These are phyloP conservation scores for Eucalyptus cloeziana DNA, from an alignment of 345 rosid species.

Conservation along the genomic window DNA sequence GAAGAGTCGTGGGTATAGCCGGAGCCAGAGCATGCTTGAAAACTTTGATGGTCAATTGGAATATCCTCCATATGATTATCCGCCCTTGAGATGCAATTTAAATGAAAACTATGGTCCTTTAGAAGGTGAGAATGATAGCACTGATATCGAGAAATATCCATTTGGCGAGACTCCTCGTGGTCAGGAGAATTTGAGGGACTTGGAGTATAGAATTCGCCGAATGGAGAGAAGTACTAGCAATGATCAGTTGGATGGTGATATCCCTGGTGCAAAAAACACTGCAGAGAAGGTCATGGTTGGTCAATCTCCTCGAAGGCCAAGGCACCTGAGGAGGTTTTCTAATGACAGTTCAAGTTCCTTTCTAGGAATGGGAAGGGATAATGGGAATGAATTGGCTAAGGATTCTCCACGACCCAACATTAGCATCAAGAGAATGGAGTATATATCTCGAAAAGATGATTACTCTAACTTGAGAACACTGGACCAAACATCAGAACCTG, in stretches of 20 bases:
- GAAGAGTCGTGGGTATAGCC: conserved; percentile 13
- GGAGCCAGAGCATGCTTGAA: conserved; percentile 29
- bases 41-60: conserved; percentile 32
- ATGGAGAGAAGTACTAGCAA: conserved; percentile 62
- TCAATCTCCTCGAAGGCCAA: conserved; percentile 53
- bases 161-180: conserved; percentile 51
- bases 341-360: conserved; percentile 49
- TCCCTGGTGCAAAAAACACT: conserved; percentile 27
- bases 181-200: conserved; percentile 40
- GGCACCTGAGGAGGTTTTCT: conserved; percentile 42
- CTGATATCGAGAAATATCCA: conserved; percentile 69
- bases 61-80: conserved; percentile 49
- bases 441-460: conserved; percentile 22
- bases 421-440: conserved; percentile 42
- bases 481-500: conserved; percentile 45
- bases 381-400: conserved; percentile 13
- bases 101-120: conserved; percentile 38
- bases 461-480: conserved; percentile 14
- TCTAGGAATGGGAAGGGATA: conserved; percentile 31
- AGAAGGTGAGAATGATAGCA: conserved; percentile 46
- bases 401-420: conserved; percentile 47
- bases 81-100: conserved; percentile 64
- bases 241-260: conserved; percentile 34
- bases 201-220: conserved; percentile 59
- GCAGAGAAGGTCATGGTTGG: conserved; percentile 67